These are phyloP conservation scores for Babjeviella inositovora DNA, from an alignment of 805 yeast genomes.

Conservation along the genomic window DNA sequence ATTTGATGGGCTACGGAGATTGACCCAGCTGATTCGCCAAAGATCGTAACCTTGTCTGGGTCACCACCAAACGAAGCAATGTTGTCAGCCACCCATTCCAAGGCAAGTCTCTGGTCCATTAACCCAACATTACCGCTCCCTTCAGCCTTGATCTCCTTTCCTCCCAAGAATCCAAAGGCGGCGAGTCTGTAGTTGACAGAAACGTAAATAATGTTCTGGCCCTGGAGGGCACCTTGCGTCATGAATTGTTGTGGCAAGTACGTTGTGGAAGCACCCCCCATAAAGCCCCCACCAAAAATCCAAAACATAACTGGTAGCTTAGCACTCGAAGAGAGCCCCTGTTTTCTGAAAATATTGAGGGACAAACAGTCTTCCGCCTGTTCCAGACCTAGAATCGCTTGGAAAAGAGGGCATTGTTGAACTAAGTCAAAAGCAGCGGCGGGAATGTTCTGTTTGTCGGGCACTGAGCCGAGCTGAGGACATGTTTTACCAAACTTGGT, in stretches of 20 bases:
- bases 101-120: slow-evolving; percentile 14
- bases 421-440: slow-evolving; percentile 3
- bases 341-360: slow-evolving; percentile 10
- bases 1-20: too few species aligned
- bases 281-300: slow-evolving; percentile 18
- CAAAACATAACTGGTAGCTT: slow-evolving; percentile 12
- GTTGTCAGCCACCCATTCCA: slow-evolving; percentile 15
- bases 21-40: slow-evolving; percentile 22
- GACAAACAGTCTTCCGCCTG: slow-evolving; percentile 15
- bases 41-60: slow-evolving; percentile 13
- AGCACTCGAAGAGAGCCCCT: slow-evolving; percentile 2
- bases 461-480: too few species aligned
- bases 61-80: slow-evolving; percentile 18
- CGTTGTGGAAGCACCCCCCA: slow-evolving; percentile 7
- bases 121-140: slow-evolving; percentile 15
- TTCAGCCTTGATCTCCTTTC: slow-evolving; percentile 6
- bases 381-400: too few species aligned
- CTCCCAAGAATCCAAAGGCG: slow-evolving; percentile 15
- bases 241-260: slow-evolving; percentile 5
- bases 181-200: slow-evolving; percentile 18
- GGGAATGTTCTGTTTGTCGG: too few species aligned
- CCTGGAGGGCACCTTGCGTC: slow-evolving; percentile 5
- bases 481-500: slow-evolving; percentile 9
- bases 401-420: slow-evolving; percentile 5
- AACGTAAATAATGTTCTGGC: slow-evolving; percentile 12